Conservation (phyloP, 2,329 filamentous ascomycete genomes). For the Clathrospora elynae region DNA sequence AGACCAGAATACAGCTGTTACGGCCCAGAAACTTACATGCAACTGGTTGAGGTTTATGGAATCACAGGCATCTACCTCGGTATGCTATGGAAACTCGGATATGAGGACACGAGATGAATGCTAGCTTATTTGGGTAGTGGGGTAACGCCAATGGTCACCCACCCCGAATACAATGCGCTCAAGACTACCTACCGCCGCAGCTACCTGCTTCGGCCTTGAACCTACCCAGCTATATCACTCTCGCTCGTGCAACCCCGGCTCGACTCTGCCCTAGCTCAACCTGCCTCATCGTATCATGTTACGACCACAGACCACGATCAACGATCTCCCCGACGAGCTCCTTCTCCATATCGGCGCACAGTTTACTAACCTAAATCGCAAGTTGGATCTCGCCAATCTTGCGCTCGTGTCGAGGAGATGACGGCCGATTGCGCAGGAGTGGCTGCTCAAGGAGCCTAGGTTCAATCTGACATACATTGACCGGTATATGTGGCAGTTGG, state of each 20-base stretch:
- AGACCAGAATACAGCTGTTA: conserved; percentile 11
- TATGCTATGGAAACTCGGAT: too few relatives aligned
- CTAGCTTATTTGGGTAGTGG: too few relatives aligned
- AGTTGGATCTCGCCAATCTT: conserved; percentile 18
- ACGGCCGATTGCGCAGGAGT: conserved; percentile 22
- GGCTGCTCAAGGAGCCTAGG: conserved; percentile 18
- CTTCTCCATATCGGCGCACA: conserved; percentile 18
- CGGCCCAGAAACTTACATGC: too few relatives aligned
- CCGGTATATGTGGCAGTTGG: conserved; percentile 18
- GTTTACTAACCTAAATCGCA: conserved; percentile 11
- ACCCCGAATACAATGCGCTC: too few relatives aligned
- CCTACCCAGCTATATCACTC: too few relatives aligned
- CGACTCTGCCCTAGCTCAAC: neutral
- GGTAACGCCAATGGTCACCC: too few relatives aligned
- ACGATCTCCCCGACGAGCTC: conserved; percentile 22
- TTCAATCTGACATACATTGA: conserved; percentile 25
- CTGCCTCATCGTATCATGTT: neutral
- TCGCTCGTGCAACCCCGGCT: too few relatives aligned
- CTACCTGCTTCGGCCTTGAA: too few relatives aligned
- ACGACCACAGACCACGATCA: conserved; percentile 6
- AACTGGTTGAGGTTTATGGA: too few relatives aligned
- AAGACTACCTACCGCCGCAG: too few relatives aligned
- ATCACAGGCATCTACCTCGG: too few relatives aligned
- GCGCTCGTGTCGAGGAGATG: conserved; percentile 20
- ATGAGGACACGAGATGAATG: too few relatives aligned